Conservation (phyloP, 495 filamentous ascomycete species). For the Tuber indicum region DNA sequence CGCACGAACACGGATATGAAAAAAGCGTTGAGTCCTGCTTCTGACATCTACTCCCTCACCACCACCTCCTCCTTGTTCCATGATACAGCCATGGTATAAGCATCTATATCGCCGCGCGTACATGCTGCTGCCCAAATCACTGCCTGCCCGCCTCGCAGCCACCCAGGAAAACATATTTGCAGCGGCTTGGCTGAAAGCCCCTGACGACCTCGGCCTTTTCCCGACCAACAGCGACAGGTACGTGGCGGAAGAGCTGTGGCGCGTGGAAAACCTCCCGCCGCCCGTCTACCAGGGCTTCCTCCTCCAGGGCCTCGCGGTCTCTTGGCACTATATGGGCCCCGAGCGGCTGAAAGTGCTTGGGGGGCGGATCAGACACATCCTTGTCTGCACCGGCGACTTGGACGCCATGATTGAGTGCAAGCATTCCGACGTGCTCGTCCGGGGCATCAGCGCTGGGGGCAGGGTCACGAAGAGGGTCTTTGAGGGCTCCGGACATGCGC, state of each 20-base stretch:
- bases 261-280: conserved; percentile 31
- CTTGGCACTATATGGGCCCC: conserved; percentile 66
- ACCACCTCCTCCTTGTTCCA: neutral
- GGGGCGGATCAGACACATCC: conserved; percentile 62
- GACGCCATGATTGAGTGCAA: conserved; percentile 68
- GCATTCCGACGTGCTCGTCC: conserved; percentile 53
- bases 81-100: conserved; percentile 50
- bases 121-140: conserved; percentile 62
- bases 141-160: conserved; percentile 53
- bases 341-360: conserved; percentile 58
- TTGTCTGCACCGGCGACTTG: conserved; percentile 63
- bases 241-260: conserved; percentile 62
- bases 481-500: conserved; percentile 64
- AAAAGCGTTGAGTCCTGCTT: neutral
- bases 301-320: conserved; percentile 68
- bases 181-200: conserved; percentile 52
- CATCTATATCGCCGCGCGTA: conserved; percentile 62
- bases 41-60: conserved; percentile 10
- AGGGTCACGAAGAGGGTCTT: conserved; percentile 50
- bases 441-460: conserved; percentile 45
- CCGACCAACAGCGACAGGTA: conserved; percentile 71
- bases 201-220: conserved; percentile 59
- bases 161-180: conserved; percentile 58
- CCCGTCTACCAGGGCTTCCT: conserved; percentile 54
- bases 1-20: conserved; percentile 39